Conservation (phyloP, 2,329 filamentous ascomycete species). For the Ophiostoma pallidulum region DNA sequence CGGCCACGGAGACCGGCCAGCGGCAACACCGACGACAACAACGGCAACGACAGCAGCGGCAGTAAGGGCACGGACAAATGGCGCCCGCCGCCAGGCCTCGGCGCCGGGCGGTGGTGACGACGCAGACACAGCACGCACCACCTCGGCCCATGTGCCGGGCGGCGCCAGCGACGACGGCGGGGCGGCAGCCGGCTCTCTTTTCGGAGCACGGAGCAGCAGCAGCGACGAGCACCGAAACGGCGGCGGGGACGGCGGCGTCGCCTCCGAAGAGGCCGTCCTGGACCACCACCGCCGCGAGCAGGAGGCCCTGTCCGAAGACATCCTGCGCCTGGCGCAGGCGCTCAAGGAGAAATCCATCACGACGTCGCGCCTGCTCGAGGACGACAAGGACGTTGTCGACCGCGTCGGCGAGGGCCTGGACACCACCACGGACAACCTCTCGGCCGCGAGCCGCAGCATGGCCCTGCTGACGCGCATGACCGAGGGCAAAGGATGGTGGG, state of each 20-base stretch:
- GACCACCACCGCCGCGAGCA: conserved; percentile 73
- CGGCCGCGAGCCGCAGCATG: conserved; percentile 68
- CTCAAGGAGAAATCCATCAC: conserved; percentile 66
- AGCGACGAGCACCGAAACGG: background rate
- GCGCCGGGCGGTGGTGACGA: too few species aligned
- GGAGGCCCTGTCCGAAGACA: conserved; percentile 68
- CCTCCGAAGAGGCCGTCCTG: conserved; percentile 61
- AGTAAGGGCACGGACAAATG: conserved; percentile 3
- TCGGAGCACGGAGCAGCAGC: too few species aligned
- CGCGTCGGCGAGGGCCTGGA: conserved; percentile 67
- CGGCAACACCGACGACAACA: too few species aligned
- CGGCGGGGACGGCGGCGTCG: conserved; percentile 25
- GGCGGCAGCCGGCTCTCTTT: too few species aligned
- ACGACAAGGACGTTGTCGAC: conserved; percentile 60
- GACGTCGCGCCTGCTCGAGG: conserved; percentile 63
- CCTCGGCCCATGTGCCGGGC: conserved; percentile 15
- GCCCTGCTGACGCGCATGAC: conserved; percentile 67
- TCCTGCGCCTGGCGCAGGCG: conserved; percentile 69
- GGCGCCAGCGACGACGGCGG: conserved; percentile 22
- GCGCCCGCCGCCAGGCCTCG: background rate
- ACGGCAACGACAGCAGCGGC: conserved; percentile 10
- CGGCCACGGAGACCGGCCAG: conserved; percentile 6
- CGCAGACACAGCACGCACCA: conserved; percentile 14
- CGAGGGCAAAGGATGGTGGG: conserved; percentile 83
- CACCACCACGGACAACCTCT: conserved; percentile 65